Percentiles rank a stretch among this genome's conserved stretches.
These are phyloP conservation scores for Madurella fahalii DNA, from an alignment of 2,329 filamentous ascomycete species.

Conservation along the genomic window DNA sequence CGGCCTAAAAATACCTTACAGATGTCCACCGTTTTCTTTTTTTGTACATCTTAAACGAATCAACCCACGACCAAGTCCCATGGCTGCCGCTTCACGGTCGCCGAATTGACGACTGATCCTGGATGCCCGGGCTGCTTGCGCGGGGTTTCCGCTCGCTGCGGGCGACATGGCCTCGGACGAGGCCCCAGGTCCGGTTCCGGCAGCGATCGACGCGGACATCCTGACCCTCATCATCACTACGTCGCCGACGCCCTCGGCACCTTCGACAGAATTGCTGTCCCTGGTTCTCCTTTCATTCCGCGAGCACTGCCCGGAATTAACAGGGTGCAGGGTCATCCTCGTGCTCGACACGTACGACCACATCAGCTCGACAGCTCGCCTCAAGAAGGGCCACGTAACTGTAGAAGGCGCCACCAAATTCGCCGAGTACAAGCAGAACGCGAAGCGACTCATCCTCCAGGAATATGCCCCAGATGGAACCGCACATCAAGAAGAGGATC, in stretches of 20 bases:
- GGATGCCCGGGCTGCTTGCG: background rate
- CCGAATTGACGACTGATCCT: background rate
- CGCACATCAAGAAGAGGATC: conserved; percentile 2
- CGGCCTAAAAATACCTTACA: too few relatives aligned
- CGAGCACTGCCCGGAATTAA: conserved; percentile 38
- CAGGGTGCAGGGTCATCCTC: conserved; percentile 44
- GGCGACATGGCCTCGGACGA: conserved; percentile 9
- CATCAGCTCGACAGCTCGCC: conserved; percentile 38
- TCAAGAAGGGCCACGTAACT: conserved; percentile 53
- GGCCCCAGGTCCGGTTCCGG: background rate
- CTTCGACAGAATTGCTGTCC: conserved; percentile 48
- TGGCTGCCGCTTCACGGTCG: background rate
- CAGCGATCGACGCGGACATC: conserved; percentile 12
- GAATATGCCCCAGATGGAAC: conserved; percentile 23
- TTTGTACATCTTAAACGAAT: background rate
- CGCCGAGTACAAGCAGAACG: conserved; percentile 44
- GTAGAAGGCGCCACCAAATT: conserved; percentile 41
- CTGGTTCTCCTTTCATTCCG: conserved; percentile 44
- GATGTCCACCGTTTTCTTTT: background rate
- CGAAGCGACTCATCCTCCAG: conserved; percentile 38
- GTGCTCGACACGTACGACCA: conserved; percentile 52
- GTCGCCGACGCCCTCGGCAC: conserved; percentile 52
- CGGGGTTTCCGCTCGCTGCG: conserved; percentile 2
- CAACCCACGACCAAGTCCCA: background rate
- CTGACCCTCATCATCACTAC: conserved; percentile 50